These are phyloP conservation scores for Apiospora marii DNA, from an alignment of 2,329 filamentous ascomycete genomes.

Conservation along the genomic window DNA sequence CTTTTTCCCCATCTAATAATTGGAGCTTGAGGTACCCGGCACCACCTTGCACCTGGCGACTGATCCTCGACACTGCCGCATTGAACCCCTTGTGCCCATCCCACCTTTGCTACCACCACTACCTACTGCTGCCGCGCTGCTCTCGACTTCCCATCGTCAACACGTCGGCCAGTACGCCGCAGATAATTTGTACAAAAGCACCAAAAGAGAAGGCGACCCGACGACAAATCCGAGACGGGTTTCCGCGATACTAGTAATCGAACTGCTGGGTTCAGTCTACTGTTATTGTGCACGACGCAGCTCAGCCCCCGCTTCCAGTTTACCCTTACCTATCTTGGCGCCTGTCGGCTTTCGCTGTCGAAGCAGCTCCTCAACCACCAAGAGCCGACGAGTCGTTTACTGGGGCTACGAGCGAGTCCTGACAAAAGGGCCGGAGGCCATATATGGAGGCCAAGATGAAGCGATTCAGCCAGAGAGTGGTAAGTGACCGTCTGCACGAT, in stretches of 20 bases:
- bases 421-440: conserved; percentile 20
- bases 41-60: conserved; percentile 9
- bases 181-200: conserved; percentile 14
- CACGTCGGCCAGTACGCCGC: conserved; percentile 9
- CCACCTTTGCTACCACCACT: conserved; percentile 17
- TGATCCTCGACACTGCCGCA: conserved; percentile 12
- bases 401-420: conserved; percentile 20
- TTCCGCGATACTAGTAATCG: conserved; percentile 5
- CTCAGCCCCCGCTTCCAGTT: conserved; percentile 13
- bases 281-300: conserved; percentile 16
- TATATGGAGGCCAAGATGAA: conserved; percentile 71
- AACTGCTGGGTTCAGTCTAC: conserved; percentile 7
- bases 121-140: conserved; percentile 11
- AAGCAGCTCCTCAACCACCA: conserved; percentile 15
- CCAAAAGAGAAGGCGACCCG: neutral
- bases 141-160: conserved; percentile 3
- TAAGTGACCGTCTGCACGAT: conserved; percentile 61
- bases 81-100: conserved; percentile 18
- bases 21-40: conserved; percentile 12
- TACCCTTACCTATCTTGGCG: conserved; percentile 15
- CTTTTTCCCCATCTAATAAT: conserved; percentile 19
- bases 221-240: neutral
- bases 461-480: conserved; percentile 96
- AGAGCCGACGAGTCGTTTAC: conserved; percentile 3
- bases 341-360: conserved; percentile 14